These are phyloP conservation scores for Akanthomyces dipterigenus DNA, from an alignment of 2,329 filamentous ascomycete genomes.

Conservation along the genomic window DNA sequence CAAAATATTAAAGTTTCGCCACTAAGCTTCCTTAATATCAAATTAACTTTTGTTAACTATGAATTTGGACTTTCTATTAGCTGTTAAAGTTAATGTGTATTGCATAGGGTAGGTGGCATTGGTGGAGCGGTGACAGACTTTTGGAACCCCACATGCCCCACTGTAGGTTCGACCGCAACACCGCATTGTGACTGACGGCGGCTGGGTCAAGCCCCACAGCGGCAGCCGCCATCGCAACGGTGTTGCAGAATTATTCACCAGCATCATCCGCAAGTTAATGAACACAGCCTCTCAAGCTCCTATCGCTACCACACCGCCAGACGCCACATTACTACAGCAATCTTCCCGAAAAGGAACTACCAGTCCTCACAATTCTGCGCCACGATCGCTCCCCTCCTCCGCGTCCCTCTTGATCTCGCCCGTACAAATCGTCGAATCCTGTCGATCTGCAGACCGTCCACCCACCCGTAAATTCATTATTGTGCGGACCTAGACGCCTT, in stretches of 20 bases:
- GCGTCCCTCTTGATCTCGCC: neutral
- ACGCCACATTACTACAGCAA: neutral
- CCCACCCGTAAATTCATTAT: neutral
- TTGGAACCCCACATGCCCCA: too few relatives aligned
- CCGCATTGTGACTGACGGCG: neutral
- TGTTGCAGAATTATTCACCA: neutral
- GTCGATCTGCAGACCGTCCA: neutral
- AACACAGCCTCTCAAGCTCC: neutral
- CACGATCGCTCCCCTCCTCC: neutral
- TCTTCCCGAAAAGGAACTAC: too few relatives aligned
- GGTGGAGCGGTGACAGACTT: too few relatives aligned
- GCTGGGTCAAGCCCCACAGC: neutral
- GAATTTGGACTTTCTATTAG: too few relatives aligned
- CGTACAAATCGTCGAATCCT: neutral
- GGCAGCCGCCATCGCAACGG: neutral
- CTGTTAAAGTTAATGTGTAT: too few relatives aligned
- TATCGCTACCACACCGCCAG: neutral
- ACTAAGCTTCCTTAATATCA: too few relatives aligned
- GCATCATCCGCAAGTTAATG: neutral
- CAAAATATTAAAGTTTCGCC: too few relatives aligned
- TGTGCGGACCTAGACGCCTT: neutral
- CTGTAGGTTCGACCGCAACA: too few relatives aligned
- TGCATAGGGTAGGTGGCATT: too few relatives aligned
- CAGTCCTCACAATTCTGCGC: neutral
- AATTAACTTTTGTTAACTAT: too few relatives aligned